Evolutionary conservation across 2,329 filamentous ascomycete species (phyloP).

Genomic region (Neonectria magnoliae): DNA sequence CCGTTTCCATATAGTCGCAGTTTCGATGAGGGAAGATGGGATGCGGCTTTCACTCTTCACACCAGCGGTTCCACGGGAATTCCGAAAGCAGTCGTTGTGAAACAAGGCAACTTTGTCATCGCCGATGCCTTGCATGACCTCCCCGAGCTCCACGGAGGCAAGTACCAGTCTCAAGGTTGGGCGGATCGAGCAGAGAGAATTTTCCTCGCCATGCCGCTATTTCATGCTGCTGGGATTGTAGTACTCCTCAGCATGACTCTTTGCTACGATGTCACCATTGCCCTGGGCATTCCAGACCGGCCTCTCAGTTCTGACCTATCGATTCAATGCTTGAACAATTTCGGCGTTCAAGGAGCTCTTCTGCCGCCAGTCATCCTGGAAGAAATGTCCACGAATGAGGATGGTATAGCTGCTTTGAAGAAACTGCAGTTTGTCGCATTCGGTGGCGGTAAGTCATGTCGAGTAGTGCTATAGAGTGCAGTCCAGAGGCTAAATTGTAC

Average conservation of each 20-base stretch:
- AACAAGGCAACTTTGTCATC: conserved; percentile 32
- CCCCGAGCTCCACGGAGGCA: conserved; percentile 19
- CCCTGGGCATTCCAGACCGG: conserved; percentile 45
- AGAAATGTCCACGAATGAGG: conserved; percentile 51
- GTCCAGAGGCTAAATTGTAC: not conserved
- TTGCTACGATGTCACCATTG: conserved; percentile 29
- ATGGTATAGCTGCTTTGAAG: conserved; percentile 44
- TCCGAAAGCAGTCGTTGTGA: conserved; percentile 39
- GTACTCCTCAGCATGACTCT: conserved; percentile 23
- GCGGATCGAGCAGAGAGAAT: not conserved
- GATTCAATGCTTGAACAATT: conserved; percentile 44
- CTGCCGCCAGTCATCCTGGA: conserved; percentile 55
- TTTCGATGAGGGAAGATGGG: conserved; percentile 42
- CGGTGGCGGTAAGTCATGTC: conserved; percentile 49
- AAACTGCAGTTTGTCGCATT: conserved; percentile 49
- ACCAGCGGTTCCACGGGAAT: conserved; percentile 50
- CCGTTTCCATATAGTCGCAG: conserved; percentile 44
- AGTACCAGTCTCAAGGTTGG: conserved; percentile 1
- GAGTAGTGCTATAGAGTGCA: not conserved
- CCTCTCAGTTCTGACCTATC: conserved; percentile 49
- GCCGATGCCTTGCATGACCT: conserved; percentile 15
- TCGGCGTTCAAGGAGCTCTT: conserved; percentile 41
- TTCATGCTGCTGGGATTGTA: conserved; percentile 33
- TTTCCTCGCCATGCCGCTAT: conserved; percentile 36
- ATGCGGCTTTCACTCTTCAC: conserved; percentile 47